Evolutionary conservation across 805 yeast species (phyloP).

Genomic region (Wickerhamiella kurtzmanii): DNA sequence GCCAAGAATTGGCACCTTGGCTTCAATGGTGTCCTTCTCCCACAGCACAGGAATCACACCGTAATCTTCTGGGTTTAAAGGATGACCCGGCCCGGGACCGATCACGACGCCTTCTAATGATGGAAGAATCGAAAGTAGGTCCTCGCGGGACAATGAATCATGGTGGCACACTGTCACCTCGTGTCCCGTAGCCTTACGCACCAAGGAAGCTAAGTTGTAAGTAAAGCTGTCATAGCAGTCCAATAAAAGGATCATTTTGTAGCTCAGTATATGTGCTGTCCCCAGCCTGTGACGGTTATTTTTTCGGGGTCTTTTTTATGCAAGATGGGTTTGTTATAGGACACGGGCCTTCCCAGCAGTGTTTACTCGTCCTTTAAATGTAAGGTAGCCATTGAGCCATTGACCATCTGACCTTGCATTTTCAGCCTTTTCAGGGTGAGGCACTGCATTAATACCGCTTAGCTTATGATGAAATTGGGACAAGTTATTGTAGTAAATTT

Average conservation of each 20-base stretch:
- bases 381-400: background rate
- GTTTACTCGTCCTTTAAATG: background rate
- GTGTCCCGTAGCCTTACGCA: constrained; percentile 35
- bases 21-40: constrained; percentile 23
- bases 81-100: constrained; percentile 98
- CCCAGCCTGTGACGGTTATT: no score
- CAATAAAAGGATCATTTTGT: constrained; percentile 41
- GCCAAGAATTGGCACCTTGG: constrained; percentile 60
- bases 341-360: background rate
- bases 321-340: background rate
- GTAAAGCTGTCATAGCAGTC: constrained; percentile 97
- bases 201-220: constrained; percentile 55
- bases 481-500: no score
- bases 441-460: no score
- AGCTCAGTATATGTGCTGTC: no score
- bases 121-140: constrained; percentile 32
- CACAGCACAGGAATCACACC: constrained; percentile 57
- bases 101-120: constrained; percentile 62
- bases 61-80: constrained; percentile 45
- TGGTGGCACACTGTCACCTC: constrained; percentile 49
- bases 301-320: background rate
- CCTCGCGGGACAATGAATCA: constrained; percentile 34
- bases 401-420: background rate
- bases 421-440: no score
- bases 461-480: no score